Evolutionary conservation across 495 filamentous ascomycete species (phyloP).

Genomic region (Xylaria telfairii): DNA sequence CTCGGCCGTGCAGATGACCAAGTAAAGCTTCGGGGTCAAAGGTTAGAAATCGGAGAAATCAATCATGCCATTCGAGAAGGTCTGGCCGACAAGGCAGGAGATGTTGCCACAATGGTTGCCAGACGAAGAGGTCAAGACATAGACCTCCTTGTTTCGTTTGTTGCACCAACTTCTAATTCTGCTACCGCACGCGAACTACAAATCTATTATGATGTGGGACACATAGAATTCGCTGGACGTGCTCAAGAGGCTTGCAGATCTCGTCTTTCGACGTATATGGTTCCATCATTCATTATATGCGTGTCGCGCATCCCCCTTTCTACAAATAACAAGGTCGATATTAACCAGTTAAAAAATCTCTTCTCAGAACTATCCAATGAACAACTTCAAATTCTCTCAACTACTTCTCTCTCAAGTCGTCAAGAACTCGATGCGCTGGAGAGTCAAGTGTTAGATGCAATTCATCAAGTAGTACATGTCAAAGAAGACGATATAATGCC

Average conservation of each 20-base stretch:
- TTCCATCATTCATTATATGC: conserved; percentile 74
- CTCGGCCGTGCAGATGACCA: conserved; percentile 79
- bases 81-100: conserved; percentile 47
- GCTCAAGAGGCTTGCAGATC: conserved; percentile 61
- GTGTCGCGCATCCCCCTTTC: conserved; percentile 69
- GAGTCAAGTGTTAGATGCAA: conserved; percentile 53
- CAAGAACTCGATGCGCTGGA: conserved; percentile 49
- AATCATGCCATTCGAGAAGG: conserved; percentile 65
- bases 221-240: conserved; percentile 32
- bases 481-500: conserved; percentile 51
- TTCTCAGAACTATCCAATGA: conserved; percentile 65
- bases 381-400: conserved; percentile 54
- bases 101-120: conserved; percentile 71
- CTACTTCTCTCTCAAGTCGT: conserved; percentile 32
- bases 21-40: conserved; percentile 79
- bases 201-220: conserved; percentile 37
- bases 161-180: conserved; percentile 45
- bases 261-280: conserved; percentile 75
- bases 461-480: conserved; percentile 57
- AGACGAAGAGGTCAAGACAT: conserved; percentile 67
- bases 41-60: conserved; percentile 80
- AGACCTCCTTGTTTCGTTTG: conserved; percentile 73
- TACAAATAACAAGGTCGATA: conserved; percentile 76
- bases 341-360: conserved; percentile 63
- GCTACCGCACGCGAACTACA: conserved; percentile 28